Base-by-base conservation (phyloP, 495 filamentous ascomycete genomes). In the Darksidea phi region DNA sequence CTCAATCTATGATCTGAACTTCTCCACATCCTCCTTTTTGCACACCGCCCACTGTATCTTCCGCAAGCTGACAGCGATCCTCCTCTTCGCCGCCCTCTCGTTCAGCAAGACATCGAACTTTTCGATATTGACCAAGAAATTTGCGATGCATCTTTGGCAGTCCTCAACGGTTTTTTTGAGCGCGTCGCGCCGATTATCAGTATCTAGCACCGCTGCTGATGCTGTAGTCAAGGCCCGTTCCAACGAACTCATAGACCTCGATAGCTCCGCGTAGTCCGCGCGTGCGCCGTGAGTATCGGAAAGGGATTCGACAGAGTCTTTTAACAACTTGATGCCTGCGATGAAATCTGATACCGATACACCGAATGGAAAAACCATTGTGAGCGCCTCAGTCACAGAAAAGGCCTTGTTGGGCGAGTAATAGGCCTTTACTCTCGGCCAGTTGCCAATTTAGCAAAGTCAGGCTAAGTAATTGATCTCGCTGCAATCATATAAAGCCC, bases 311-410 rank as follows among this genome's bases (percentile, higher is more conserved):
- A 49, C 23, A n/a, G 47, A 6, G 21, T 49, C 47, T 15, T 28
- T 49, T 5, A 49, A 3, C 2, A 49, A 17, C 47, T 25, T 49
- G 47, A 49, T 23, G 21, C 47, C 47, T n/a, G 12, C 17, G 21
- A 49, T 23, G 25, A 49, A 49, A 49, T 49, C 47, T 6, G 47
- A 49, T 15, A 49, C 23, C 47, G 47, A 49, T 24, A 49, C 21
- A 28, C 47, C 47, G 47, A 49, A 49, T 24, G 47, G 47, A 21
- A 49, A 49, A 21, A 49, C 47, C 47, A 49, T 49, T 32, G 3
- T 32, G 28, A n/a, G n/a, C n/a, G n/a, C n/a, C n/a, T n/a, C n/a
- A n/a, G n/a, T n/a, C n/a, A n/a, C n/a, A n/a, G n/a, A n/a, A n/a
- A n/a, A n/a, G n/a, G n/a, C n/a, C n/a, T n/a, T n/a, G n/a, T n/a